These are phyloP conservation scores for Arctium lappa DNA, from an alignment of 129 eudicot genomes.

Conservation along the genomic window DNA sequence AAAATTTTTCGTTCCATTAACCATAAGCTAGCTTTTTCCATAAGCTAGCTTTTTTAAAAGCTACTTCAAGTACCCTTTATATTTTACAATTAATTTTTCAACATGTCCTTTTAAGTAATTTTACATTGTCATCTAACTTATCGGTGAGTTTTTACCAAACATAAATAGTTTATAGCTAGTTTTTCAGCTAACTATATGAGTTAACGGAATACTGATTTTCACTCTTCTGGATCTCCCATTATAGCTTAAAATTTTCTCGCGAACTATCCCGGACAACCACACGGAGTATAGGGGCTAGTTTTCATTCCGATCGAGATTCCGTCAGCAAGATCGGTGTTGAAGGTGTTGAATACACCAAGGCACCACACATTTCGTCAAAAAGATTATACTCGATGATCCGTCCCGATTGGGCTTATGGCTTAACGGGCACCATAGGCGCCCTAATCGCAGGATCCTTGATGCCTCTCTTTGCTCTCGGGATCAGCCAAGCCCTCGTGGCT, in stretches of 20 bases:
- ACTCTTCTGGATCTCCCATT: neutral
- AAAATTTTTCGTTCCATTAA: too few species aligned
- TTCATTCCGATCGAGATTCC: constrained; percentile 81
- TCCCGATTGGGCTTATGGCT: constrained; percentile 90
- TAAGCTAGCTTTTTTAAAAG: neutral
- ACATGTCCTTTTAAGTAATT: neutral
- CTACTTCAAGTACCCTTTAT: too few species aligned
- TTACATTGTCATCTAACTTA: too few species aligned
- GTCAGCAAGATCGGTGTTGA: constrained; percentile 57
- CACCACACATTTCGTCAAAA: constrained; percentile 49
- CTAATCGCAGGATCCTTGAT: constrained; percentile 76
- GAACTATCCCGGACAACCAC: constrained; percentile 82
- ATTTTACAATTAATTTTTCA: too few species aligned
- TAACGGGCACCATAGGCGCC: constrained; percentile 75
- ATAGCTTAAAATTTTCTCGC: constrained; percentile 74
- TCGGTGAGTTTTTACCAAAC: too few species aligned
- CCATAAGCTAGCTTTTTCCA: neutral
- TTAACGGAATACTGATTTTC: neutral
- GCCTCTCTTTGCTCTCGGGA: constrained; percentile 99
- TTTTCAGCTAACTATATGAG: neutral
- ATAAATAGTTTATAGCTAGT: neutral
- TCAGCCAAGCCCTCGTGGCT: constrained; percentile 95
- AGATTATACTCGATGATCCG: constrained; percentile 78
- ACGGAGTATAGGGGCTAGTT: constrained; percentile 82
- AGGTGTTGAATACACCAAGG: constrained; percentile 50